Percentiles rank a stretch among this genome's conserved stretches.
Evolutionary conservation across 129 eudicot species (phyloP).

Genomic region (Ambrosia artemisiifolia): DNA sequence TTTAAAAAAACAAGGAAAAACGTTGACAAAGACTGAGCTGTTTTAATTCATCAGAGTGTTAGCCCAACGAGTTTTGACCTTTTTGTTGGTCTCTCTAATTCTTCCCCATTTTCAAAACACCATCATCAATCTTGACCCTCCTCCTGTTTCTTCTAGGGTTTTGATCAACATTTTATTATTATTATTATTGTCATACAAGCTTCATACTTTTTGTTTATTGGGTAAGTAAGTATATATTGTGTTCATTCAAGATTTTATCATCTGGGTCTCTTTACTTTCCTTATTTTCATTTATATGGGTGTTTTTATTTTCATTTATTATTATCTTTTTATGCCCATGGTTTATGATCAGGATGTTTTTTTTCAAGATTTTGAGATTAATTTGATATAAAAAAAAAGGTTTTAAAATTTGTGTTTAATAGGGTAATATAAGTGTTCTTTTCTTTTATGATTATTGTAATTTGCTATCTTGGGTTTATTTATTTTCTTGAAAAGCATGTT

Average conservation of each 20-base stretch:
- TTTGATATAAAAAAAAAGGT: neutral
- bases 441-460: neutral
- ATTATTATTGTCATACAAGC: too few relatives aligned
- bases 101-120: too few relatives aligned
- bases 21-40: too few relatives aligned
- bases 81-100: too few relatives aligned
- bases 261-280: neutral
- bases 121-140: too few relatives aligned
- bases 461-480: neutral
- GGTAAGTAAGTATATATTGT: neutral
- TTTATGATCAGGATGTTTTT: neutral
- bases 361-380: neutral
- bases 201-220: neutral
- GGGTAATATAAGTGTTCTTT: neutral
- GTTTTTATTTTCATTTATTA: neutral
- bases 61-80: too few relatives aligned
- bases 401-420: neutral
- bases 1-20: too few relatives aligned
- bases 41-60: too few relatives aligned
- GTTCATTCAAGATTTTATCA: neutral
- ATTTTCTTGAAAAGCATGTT: neutral
- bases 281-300: constrained; percentile 3
- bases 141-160: neutral
- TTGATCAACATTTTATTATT: too few relatives aligned
- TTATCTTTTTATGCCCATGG: neutral